Conservation (phyloP, 768 basidiomycete genomes). For the Austroboletus eburneus region DNA sequence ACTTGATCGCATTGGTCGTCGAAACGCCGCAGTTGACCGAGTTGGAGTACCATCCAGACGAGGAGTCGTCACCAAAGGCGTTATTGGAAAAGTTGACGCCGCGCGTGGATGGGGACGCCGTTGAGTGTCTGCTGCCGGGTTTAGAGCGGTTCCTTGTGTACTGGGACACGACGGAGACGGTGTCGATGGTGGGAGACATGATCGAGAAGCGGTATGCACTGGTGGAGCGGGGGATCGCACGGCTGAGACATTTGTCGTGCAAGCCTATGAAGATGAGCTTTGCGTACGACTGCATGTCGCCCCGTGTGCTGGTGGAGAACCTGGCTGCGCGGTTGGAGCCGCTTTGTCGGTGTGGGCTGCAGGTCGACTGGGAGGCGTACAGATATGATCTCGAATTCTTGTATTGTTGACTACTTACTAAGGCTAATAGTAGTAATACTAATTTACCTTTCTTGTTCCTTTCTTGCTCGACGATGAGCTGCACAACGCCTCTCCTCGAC, state of each 20-base stretch:
- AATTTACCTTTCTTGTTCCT: too few species aligned
- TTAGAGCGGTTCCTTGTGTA: conserved; percentile 19
- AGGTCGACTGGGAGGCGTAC: conserved; percentile 21
- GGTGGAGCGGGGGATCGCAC: conserved; percentile 8
- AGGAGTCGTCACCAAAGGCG: conserved; percentile 14
- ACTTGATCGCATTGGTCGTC: conserved; percentile 12
- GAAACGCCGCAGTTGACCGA: conserved; percentile 19
- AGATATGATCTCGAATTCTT: conserved; percentile 19
- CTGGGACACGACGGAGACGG: conserved; percentile 26
- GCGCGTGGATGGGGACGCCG: neutral
- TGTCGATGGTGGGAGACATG: conserved; percentile 23
- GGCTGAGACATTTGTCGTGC: conserved; percentile 18
- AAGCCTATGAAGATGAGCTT: conserved; percentile 13
- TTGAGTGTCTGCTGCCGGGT: conserved; percentile 16
- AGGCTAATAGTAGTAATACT: too few species aligned
- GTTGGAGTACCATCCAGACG: conserved; percentile 23
- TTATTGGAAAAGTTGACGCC: conserved; percentile 24
- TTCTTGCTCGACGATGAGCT: conserved; percentile 11
- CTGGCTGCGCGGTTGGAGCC: conserved; percentile 17
- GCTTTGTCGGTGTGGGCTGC: conserved; percentile 15
- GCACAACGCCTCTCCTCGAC: conserved; percentile 26
- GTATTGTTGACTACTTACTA: conserved; percentile 11
- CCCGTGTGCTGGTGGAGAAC: conserved; percentile 11
- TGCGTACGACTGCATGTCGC: conserved; percentile 16
- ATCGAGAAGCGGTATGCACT: conserved; percentile 20